Evolutionary conservation across 1,284 basidiomycete genomes (phyloP), one percentile per base, ranked within the genome.

Genomic region (Wolfiporia cocos): DNA sequence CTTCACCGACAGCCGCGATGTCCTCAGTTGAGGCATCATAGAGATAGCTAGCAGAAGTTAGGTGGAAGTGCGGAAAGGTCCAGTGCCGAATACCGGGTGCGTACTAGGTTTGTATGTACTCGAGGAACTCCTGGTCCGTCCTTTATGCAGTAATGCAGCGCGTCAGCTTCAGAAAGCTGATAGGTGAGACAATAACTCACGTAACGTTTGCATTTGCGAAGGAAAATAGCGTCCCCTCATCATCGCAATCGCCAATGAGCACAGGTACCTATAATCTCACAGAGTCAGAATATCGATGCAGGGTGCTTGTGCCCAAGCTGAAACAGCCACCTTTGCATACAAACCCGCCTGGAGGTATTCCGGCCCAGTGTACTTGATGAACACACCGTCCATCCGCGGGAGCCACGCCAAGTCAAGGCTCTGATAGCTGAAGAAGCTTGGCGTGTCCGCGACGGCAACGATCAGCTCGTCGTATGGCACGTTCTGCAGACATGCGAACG

Each of bases 401-500:
- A 58, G 37, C 58, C 58, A 69, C 4, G 61, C 52, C 5, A 61
- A 43, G n/a, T 41, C 39, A 23, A 32, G 44, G 35, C 52, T 55
- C 11, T 29, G 32, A 21, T 40, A 41, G 12, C 22, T 28, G 34
- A 42, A 37, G 34, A 46, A 33, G 29, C 29, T 34, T 2, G 44
- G 44, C 4, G 21, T 46, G 24, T 21, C 4, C 7, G 36, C 41
- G 14, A 46, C 33, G 9, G 45, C 45, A 3, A 24, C 39, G 6
- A 28, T 14, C 14, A 46, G 21, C n/a, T 5, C 29, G 10, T 29
- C 24, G 36, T 68, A 74, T 3, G 69, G 64, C 1, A 74, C 68
- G 2, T 54, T 61, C 14, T 75, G 65, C 34, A 79, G 59, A 45
- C 77, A 79, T 5, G 55, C 58, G 9, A 79, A 63, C 0, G 71